Percentiles rank a stretch among this genome's conserved stretches.
Conservation (phyloP, 495 filamentous ascomycete species). For the Aspergillus baeticus region DNA sequence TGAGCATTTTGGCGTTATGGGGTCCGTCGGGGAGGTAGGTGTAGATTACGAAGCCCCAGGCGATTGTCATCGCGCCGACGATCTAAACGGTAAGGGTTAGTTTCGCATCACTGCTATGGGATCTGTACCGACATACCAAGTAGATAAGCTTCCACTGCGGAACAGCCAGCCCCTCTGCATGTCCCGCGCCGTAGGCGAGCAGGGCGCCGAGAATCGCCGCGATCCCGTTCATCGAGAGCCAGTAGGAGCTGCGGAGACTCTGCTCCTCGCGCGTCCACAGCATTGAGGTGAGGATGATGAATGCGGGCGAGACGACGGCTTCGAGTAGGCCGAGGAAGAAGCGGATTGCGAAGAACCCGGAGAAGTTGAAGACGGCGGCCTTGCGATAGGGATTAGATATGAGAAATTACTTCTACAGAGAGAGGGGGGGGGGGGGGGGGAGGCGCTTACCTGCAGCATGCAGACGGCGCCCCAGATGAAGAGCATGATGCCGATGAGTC, state of each 20-base stretch:
- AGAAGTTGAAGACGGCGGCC: slow-evolving; percentile 24
- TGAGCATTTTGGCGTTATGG: background rate
- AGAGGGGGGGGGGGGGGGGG: background rate
- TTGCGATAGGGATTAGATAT: too few species aligned
- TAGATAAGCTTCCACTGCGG: slow-evolving; percentile 4
- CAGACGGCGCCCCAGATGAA: slow-evolving; percentile 33
- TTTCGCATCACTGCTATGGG: too few species aligned
- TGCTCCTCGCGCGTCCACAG: slow-evolving; percentile 19
- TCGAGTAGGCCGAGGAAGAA: slow-evolving; percentile 39
- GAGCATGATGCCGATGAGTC: slow-evolving; percentile 28
- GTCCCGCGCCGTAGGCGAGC: background rate
- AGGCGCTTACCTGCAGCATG: slow-evolving; percentile 22
- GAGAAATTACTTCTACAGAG: background rate
- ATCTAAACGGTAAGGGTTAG: too few species aligned
- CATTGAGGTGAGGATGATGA: slow-evolving; percentile 25
- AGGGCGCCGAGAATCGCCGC: background rate
- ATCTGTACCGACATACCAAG: too few species aligned
- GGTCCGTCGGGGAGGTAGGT: slow-evolving; percentile 3
- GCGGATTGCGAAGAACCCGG: slow-evolving; percentile 28
- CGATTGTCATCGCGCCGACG: slow-evolving; percentile 3
- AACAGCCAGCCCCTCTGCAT: background rate
- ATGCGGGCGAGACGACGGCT: slow-evolving; percentile 28
- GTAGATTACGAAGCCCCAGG: slow-evolving; percentile 1
- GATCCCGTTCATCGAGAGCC: slow-evolving; percentile 14
- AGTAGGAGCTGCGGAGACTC: slow-evolving; percentile 15